phyloP scores from a whole-genome alignment of 2,329 filamentous ascomycete species.

The Fusarium odoratissimum region DNA sequence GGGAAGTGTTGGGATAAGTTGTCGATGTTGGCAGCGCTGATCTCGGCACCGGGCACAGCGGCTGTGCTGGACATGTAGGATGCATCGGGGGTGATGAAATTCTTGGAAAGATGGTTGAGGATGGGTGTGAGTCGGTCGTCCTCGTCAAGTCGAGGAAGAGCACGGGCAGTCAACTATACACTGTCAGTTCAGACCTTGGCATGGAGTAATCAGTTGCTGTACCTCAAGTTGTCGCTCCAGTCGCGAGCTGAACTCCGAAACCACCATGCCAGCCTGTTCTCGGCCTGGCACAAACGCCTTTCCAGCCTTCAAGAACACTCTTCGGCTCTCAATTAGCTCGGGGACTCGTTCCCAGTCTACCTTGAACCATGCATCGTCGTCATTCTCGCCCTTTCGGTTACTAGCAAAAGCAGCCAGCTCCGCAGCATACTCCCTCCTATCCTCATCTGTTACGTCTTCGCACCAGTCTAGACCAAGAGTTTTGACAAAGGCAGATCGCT shows the following conservation, averaged over 20 bases:
- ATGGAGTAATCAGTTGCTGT: constrained; percentile 38
- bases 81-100: constrained; percentile 92
- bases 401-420: constrained; percentile 67
- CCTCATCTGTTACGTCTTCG: constrained; percentile 83
- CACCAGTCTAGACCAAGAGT: constrained; percentile 88
- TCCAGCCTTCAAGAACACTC: constrained; percentile 80
- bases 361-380: constrained; percentile 94
- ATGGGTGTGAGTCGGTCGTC: constrained; percentile 85
- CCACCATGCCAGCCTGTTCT: constrained; percentile 89
- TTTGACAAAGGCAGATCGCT: constrained; percentile 81
- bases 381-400: constrained; percentile 55
- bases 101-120: constrained; percentile 86
- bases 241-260: constrained; percentile 83
- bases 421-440: constrained; percentile 73
- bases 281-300: constrained; percentile 91
- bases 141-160: constrained; percentile 91
- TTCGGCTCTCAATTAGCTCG: constrained; percentile 84
- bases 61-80: constrained; percentile 75
- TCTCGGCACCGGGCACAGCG: constrained; percentile 75
- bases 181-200: background rate
- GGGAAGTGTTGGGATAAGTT: constrained; percentile 84
- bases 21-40: constrained; percentile 84
- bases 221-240: constrained; percentile 88
- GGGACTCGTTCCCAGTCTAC: constrained; percentile 95
- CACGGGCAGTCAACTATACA: constrained; percentile 82